phyloP scores from a whole-genome alignment of 495 filamentous ascomycete species.

The Letharia columbiana region DNA sequence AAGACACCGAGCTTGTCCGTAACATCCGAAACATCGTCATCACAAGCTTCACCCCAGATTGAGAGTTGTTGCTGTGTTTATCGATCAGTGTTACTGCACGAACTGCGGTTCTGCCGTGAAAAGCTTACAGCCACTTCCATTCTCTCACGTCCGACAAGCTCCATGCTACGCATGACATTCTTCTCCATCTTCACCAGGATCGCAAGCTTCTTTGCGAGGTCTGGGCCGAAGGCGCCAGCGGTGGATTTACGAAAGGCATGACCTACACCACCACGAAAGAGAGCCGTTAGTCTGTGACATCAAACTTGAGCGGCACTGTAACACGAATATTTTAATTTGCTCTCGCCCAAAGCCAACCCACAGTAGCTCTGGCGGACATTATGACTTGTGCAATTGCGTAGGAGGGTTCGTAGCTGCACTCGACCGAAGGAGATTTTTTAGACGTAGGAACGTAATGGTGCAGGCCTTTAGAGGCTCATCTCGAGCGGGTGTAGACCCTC shows the following conservation, averaged over 20 bases:
- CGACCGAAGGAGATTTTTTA: not conserved
- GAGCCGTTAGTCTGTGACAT: conserved; percentile 27
- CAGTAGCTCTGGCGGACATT: not conserved
- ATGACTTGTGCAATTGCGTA: no score
- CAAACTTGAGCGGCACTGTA: not conserved
- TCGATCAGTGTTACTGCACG: conserved; percentile 25
- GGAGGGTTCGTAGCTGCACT: not conserved
- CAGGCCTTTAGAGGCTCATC: conserved; percentile 3
- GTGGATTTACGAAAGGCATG: conserved; percentile 88
- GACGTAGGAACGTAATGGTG: not conserved
- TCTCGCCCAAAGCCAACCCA: not conserved
- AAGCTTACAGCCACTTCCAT: conserved; percentile 90
- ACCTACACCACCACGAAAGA: conserved; percentile 44
- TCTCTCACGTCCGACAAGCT: conserved; percentile 85
- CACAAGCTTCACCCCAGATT: conserved; percentile 91
- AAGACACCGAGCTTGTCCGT: conserved; percentile 97
- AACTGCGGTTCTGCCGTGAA: not conserved
- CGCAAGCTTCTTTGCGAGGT: conserved; percentile 92
- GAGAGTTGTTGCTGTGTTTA: conserved; percentile 82
- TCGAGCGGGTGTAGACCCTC: conserved; percentile 8
- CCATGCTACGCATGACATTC: conserved; percentile 98
- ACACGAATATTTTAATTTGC: not conserved
- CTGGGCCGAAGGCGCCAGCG: conserved; percentile 90
- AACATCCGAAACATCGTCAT: conserved; percentile 97
- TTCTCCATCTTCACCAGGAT: conserved; percentile 99